phyloP scores from a whole-genome alignment of 2,329 filamentous ascomycete genomes.

The Waltergamsia citrina region DNA sequence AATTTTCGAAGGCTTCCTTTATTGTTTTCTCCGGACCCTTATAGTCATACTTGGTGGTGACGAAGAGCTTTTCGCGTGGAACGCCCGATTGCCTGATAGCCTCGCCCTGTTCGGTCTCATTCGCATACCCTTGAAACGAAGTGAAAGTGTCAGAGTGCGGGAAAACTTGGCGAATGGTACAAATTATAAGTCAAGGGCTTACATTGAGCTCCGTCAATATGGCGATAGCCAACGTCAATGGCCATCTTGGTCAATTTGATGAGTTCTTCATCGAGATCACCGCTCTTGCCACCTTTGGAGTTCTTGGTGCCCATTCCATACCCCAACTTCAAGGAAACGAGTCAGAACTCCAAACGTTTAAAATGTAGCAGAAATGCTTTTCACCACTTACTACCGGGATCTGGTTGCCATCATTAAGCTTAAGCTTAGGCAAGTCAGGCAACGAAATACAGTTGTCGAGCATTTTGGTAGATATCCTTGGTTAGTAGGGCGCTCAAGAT shows the following conservation, averaged over 20 bases:
- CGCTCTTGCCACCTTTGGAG: conserved; percentile 5
- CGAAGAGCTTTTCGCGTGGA: conserved; percentile 58
- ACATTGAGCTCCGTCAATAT: conserved; percentile 64
- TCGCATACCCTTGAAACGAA: conserved; percentile 41
- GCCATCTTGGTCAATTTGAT: conserved; percentile 45
- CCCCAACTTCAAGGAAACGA: conserved; percentile 4
- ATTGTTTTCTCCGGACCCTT: conserved; percentile 31
- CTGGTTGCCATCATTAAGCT: conserved; percentile 63
- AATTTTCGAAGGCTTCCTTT: conserved; percentile 43
- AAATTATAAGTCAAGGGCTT: background rate
- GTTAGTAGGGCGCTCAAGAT: too few relatives aligned
- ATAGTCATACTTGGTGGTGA: conserved; percentile 49
- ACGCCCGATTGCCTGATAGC: conserved; percentile 60
- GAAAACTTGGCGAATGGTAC: background rate
- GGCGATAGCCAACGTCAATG: conserved; percentile 59
- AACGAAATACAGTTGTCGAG: too few relatives aligned
- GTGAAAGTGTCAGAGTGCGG: background rate
- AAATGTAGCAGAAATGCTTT: too few relatives aligned
- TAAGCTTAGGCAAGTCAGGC: conserved; percentile 54
- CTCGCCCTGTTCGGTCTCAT: conserved; percentile 60
- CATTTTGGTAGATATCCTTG: too few relatives aligned
- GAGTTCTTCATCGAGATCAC: conserved; percentile 50
- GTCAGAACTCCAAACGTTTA: background rate
- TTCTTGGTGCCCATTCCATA: conserved; percentile 3
- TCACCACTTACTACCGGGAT: conserved; percentile 59